phyloP scores from a whole-genome alignment of 345 rosid genomes.

The Eucalyptus polybractea region DNA sequence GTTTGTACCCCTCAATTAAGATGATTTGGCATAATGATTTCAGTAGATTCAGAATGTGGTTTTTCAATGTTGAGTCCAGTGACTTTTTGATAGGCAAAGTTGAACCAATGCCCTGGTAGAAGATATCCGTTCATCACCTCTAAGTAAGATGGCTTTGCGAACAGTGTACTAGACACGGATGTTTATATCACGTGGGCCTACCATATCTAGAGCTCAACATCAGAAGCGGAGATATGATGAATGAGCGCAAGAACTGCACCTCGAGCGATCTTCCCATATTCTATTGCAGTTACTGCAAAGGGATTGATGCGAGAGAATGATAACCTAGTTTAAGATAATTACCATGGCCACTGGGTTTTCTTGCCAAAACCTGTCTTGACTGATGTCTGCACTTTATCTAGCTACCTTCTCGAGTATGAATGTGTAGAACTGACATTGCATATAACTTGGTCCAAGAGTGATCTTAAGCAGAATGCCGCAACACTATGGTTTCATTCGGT shows the following conservation, averaged over 20 bases:
- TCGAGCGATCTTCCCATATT: background rate
- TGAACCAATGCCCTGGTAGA: background rate
- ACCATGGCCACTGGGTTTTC: background rate
- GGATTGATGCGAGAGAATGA: background rate
- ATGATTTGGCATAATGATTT: background rate
- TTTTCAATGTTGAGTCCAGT: background rate
- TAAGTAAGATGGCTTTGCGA: background rate
- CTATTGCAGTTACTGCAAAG: background rate
- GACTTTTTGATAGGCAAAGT: background rate
- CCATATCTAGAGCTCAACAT: background rate
- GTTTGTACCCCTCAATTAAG: background rate
- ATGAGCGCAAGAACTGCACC: background rate
- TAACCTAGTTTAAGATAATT: background rate
- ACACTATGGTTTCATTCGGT: background rate
- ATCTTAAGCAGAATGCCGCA: background rate
- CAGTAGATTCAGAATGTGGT: background rate
- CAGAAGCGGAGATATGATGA: background rate
- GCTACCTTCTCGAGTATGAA: background rate
- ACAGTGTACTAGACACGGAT: background rate
- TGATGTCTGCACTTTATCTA: background rate
- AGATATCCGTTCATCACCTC: background rate
- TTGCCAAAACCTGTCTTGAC: background rate
- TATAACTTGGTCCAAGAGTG: background rate
- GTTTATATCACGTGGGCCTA: background rate
- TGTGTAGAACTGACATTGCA: background rate